Base-by-base conservation (phyloP, 2,329 filamentous ascomycete species). In the Epichloe gansuensis region DNA sequence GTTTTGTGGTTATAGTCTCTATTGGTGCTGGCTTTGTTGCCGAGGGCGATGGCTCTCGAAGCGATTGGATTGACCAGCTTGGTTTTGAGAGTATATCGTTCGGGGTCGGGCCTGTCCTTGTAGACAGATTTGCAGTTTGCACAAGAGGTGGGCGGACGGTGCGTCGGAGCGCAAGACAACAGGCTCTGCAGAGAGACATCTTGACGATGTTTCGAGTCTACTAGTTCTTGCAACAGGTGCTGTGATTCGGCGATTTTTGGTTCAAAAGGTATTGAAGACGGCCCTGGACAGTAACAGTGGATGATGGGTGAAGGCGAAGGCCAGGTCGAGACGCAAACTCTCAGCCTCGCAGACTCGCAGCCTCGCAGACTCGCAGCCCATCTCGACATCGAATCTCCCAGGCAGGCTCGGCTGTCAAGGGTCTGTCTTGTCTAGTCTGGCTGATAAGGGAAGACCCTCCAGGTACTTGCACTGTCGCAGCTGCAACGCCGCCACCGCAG, bases 1-100 rank as follows among this genome's bases (percentile, higher is more conserved):
- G 83, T 45, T 80, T 65, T 0, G 81, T 72, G 0, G 85, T 82
- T 56, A 94, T 77, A 53, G 67, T 67, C 48, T 73, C 63, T 61
- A 60, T 17, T 45, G 67, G 5, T 5, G 37, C 13, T 31, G 53
- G 6, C 60, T 61, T 21, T 47, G 66, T 21, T 21, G 48, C 28
- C 9, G 53, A 9, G 41, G 54, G 28, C 23, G 51, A 46, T 13
- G 47, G 52, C 6, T 45, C 50, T 31, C 49, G 74, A 5, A 95
- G 81, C 8, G 86, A 84, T 37, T 80, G 74, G 58, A 94, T 83
- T 46, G 91, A 95, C 91, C 91, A 96, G 48, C 80, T 85, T 23
- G 91, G 89, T 55, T 77, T 76, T 15, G 80, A 76, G 51, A 91
- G 80, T 52, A 86, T 73, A n/a, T 69, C 65, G 47, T 69, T 62